phyloP scores from a whole-genome alignment of 2,329 filamentous ascomycete species.

The Basipetospora chlamydospora region DNA sequence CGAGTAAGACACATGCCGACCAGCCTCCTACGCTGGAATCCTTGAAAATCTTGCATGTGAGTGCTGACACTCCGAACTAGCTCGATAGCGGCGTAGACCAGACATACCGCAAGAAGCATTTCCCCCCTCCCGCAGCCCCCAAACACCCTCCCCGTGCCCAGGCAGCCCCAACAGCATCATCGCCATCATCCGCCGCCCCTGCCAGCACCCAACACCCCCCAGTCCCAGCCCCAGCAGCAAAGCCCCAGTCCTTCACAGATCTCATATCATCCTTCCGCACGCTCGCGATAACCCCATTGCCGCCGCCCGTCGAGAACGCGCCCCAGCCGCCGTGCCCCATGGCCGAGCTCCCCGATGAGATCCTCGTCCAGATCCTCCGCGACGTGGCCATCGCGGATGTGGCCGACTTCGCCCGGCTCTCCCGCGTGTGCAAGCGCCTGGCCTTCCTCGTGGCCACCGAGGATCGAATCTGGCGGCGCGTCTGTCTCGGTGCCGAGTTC shows the following conservation, averaged over 20 bases:
- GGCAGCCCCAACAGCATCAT: slow-evolving; percentile 9
- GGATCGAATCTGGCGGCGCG: slow-evolving; percentile 69
- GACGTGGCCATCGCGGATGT: slow-evolving; percentile 63
- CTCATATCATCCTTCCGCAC: slow-evolving; percentile 63
- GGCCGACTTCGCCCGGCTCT: slow-evolving; percentile 58
- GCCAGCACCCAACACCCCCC: slow-evolving; percentile 9
- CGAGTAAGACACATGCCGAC: slow-evolving; percentile 44
- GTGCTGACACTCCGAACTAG: slow-evolving; percentile 26
- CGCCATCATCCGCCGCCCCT: slow-evolving; percentile 12
- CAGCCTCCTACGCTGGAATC: no score
- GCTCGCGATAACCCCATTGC: slow-evolving; percentile 51
- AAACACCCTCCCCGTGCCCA: slow-evolving; percentile 27
- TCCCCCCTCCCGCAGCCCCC: slow-evolving; percentile 34
- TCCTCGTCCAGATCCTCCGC: slow-evolving; percentile 64
- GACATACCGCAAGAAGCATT: slow-evolving; percentile 82
- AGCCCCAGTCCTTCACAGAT: slow-evolving; percentile 44
- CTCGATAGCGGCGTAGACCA: slow-evolving; percentile 76
- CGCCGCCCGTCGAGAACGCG: slow-evolving; percentile 56
- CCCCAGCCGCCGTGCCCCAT: slow-evolving; percentile 69
- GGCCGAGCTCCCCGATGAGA: slow-evolving; percentile 63
- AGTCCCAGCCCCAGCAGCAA: slow-evolving; percentile 12
- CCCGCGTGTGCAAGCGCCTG: slow-evolving; percentile 73
- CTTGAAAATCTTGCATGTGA: background rate
- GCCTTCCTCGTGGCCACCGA: slow-evolving; percentile 77
- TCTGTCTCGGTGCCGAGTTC: slow-evolving; percentile 55